Evolutionary conservation across 1,284 basidiomycete genomes (phyloP), one percentile per base, ranked within the genome.

Genomic region (Austroboletus novae-zelandiae): DNA sequence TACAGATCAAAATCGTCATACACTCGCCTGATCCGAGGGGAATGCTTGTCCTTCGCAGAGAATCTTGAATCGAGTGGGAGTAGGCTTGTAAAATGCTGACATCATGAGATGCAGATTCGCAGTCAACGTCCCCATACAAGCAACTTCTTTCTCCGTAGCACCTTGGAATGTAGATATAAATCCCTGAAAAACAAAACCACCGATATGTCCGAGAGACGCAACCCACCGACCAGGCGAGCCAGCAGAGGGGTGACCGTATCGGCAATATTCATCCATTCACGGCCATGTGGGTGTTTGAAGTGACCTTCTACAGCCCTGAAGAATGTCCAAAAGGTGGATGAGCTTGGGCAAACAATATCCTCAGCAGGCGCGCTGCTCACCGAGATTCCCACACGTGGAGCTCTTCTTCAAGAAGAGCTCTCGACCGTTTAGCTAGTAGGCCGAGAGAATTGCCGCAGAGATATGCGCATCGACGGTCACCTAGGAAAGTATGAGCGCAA

Each of bases 391-490:
- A 99, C n/a, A 88, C 86, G 45, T 83, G 72, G 42, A 99, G 71
- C 70, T 99, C 97, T 69, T 96, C 84, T 59, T 89, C 71, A 30
- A 99, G 74, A 48, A 93, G 77, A 59, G 78, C 64, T 53, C 82
- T 78, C 20, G 92, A 86, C 36, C 81, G 76, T 66, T 86, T 91
- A 40, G 89, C 81, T 60, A 94, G 76, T 43, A 89, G 78, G 1
- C 96, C 96, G 4, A 99, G 81, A 40, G 94, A 98, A 74, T 99
- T 99, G 41, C 96, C 97, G 69, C 93, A 97, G 45, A 99, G 84
- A 71, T 99, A 99, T 37, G 87, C 83, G 66, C 83, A 83, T 50
- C 77, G 72, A 48, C 69, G 67, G 56, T 83, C 79, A 74, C 66
- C 77, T 80, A 43, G 52, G 44, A 36, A 4, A 25, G 25, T 15